Conservation (phyloP, 768 basidiomycete genomes). For the Pleurotus tuoliensis region DNA sequence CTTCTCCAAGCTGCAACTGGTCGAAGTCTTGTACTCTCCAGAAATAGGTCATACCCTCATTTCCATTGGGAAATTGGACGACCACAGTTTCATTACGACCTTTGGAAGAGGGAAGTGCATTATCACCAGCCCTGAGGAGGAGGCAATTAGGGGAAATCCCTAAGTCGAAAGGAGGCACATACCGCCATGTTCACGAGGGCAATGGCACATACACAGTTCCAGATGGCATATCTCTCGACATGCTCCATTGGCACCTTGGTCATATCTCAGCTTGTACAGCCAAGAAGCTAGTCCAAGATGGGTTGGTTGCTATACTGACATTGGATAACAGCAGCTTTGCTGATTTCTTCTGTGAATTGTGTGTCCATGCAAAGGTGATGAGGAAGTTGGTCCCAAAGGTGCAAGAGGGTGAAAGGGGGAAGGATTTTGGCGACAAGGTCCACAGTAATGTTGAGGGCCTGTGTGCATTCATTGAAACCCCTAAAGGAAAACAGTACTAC, state of each 20-base stretch:
- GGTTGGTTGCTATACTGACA: constrained; percentile 25
- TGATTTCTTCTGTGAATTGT: constrained; percentile 36
- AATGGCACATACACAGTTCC: constrained; percentile 9
- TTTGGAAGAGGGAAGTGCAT: too few species aligned
- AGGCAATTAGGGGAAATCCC: constrained; percentile 8
- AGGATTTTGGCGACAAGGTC: constrained; percentile 29
- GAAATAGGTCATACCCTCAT: too few species aligned
- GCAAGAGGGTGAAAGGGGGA: constrained; percentile 20
- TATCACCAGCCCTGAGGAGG: too few species aligned
- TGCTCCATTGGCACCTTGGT: constrained; percentile 29
- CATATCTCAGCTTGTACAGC: constrained; percentile 26
- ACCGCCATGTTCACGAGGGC: constrained; percentile 20
- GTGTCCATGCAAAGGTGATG: constrained; percentile 38
- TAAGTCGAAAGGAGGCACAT: constrained; percentile 20
- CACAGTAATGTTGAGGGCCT: constrained; percentile 45
- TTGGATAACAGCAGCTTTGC: constrained; percentile 15
- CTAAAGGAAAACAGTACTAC: constrained; percentile 27
- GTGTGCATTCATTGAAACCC: constrained; percentile 21
- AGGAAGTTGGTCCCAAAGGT: constrained; percentile 28
- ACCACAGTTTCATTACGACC: too few species aligned
- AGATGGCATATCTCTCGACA: constrained; percentile 20
- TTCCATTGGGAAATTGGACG: too few species aligned
- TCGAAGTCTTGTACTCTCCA: too few species aligned
- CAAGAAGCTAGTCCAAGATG: constrained; percentile 19
- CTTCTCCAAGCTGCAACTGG: too few species aligned